Evolutionary conservation across 1,284 basidiomycete species (phyloP).

Genomic region (Entoloma clypeatum): DNA sequence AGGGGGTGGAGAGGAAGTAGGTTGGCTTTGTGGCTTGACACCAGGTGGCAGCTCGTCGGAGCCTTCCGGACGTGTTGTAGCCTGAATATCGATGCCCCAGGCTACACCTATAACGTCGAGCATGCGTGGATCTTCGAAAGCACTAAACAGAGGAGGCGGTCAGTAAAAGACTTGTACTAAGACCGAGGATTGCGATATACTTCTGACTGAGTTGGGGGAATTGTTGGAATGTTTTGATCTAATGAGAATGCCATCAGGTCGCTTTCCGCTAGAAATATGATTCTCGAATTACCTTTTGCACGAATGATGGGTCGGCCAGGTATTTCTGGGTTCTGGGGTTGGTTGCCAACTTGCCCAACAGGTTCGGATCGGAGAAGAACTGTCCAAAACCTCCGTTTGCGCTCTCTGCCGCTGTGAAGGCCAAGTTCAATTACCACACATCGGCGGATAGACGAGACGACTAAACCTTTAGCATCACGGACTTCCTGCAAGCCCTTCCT

Average conservation of each 20-base stretch:
- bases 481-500: slow-evolving; percentile 89
- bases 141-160: slow-evolving; percentile 29
- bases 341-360: slow-evolving; percentile 78
- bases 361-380: slow-evolving; percentile 83
- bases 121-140: slow-evolving; percentile 85
- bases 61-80: slow-evolving; percentile 81
- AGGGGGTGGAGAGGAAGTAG: slow-evolving; percentile 27
- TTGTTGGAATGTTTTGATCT: slow-evolving; percentile 61
- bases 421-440: slow-evolving; percentile 11
- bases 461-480: slow-evolving; percentile 68
- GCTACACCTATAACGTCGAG: slow-evolving; percentile 90
- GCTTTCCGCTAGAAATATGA: slow-evolving; percentile 3
- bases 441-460: slow-evolving; percentile 1
- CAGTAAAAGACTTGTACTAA: not conserved
- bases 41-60: slow-evolving; percentile 77
- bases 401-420: slow-evolving; percentile 39
- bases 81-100: slow-evolving; percentile 93
- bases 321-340: slow-evolving; percentile 87
- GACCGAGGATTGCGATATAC: slow-evolving; percentile 29
- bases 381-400: slow-evolving; percentile 61
- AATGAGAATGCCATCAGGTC: slow-evolving; percentile 7
- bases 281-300: slow-evolving; percentile 51
- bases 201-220: slow-evolving; percentile 58
- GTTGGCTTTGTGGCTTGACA: slow-evolving; percentile 30
- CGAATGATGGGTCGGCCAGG: slow-evolving; percentile 79